These are phyloP conservation scores for Papiliotrema laurentii DNA, from an alignment of 1,284 basidiomycete genomes.

Conservation along the genomic window DNA sequence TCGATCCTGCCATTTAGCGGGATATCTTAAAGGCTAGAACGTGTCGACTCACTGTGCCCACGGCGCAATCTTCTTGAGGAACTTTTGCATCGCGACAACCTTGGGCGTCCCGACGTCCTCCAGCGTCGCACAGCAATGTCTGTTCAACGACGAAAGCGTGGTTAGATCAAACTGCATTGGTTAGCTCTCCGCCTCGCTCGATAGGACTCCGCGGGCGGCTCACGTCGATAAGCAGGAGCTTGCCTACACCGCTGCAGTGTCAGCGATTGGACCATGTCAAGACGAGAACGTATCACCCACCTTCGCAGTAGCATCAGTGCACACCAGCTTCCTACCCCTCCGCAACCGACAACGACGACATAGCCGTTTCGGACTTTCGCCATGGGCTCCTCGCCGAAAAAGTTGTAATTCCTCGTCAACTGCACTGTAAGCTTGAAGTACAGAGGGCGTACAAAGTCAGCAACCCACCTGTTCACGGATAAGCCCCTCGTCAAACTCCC, in stretches of 20 bases:
- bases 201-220: neutral
- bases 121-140: conserved; percentile 88
- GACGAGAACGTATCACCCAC: conserved; percentile 47
- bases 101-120: conserved; percentile 93
- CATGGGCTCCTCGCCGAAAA: conserved; percentile 91
- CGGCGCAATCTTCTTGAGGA: conserved; percentile 63
- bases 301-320: conserved; percentile 84
- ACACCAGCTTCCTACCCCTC: conserved; percentile 93
- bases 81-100: conserved; percentile 74
- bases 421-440: conserved; percentile 48
- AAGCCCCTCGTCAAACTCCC: conserved; percentile 66
- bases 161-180: conserved; percentile 76
- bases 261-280: neutral
- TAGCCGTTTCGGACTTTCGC: conserved; percentile 65
- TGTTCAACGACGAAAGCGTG: conserved; percentile 84
- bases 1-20: conserved; percentile 59
- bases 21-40: neutral
- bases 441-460: neutral
- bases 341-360: conserved; percentile 87
- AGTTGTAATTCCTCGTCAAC: conserved; percentile 88
- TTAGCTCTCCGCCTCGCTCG: neutral
- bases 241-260: conserved; percentile 45
- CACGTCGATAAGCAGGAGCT: conserved; percentile 49
- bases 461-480: conserved; percentile 59
- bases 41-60: conserved; percentile 48